Percentiles rank a stretch among this genome's conserved stretches.
These are phyloP conservation scores for Syzygium aqueum DNA, from an alignment of 345 rosid species.

Conservation along the genomic window DNA sequence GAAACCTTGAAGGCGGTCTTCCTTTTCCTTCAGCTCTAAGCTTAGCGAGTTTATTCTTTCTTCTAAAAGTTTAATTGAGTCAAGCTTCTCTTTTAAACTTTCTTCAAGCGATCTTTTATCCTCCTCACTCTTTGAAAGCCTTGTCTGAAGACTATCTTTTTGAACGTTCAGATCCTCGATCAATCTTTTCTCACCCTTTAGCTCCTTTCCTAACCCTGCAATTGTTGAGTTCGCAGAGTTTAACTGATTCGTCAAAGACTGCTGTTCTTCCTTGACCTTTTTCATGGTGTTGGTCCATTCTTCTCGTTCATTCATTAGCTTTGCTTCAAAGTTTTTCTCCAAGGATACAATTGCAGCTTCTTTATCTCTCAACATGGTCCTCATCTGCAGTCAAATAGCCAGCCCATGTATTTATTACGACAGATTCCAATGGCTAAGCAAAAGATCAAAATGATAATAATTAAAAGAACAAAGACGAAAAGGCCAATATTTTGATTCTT, in stretches of 20 bases:
- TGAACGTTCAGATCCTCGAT: conserved; percentile 42
- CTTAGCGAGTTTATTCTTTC: conserved; percentile 44
- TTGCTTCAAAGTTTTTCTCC: conserved; percentile 53
- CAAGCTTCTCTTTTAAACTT: conserved; percentile 44
- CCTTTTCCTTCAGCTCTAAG: conserved; percentile 57
- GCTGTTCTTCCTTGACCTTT: conserved; percentile 53
- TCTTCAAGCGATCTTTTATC: conserved; percentile 50
- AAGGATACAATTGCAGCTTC: conserved; percentile 42
- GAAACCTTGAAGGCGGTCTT: conserved; percentile 36
- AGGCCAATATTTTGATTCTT: background rate
- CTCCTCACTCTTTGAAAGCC: conserved; percentile 43
- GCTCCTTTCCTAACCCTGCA: conserved; percentile 60
- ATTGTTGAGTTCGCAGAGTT: conserved; percentile 53
- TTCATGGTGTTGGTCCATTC: conserved; percentile 35
- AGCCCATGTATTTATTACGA: background rate
- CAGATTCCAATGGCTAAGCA: background rate
- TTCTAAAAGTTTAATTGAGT: conserved; percentile 36
- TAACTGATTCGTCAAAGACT: conserved; percentile 40
- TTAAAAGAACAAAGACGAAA: background rate
- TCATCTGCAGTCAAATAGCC: conserved; percentile 37
- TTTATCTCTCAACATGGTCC: conserved; percentile 49
- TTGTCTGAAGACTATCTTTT: conserved; percentile 39
- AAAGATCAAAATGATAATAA: background rate
- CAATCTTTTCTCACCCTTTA: conserved; percentile 49
- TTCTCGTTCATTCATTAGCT: conserved; percentile 53